Evolutionary conservation across 805 yeast species (phyloP).

Genomic region (Hanseniaspora guilliermondii): DNA sequence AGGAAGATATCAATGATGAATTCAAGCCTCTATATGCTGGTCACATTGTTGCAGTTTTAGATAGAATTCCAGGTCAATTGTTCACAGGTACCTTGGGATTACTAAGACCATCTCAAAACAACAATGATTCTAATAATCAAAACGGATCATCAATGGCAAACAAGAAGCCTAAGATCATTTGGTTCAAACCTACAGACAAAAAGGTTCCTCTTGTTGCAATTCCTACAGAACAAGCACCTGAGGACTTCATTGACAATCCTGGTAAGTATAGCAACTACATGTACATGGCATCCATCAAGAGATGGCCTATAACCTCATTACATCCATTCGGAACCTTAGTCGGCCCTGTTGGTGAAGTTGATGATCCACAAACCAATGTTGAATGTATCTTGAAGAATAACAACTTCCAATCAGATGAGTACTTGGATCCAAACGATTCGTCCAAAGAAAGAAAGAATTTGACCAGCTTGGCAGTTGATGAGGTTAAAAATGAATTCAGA

Average conservation of each 20-base stretch:
- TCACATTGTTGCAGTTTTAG: conserved; percentile 95
- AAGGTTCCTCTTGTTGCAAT: conserved; percentile 95
- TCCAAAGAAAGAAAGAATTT: conserved; percentile 21
- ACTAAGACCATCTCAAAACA: conserved; percentile 74
- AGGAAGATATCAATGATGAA: conserved; percentile 88
- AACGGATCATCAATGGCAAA: conserved; percentile 19
- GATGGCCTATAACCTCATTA: conserved; percentile 98
- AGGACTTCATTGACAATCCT: conserved; percentile 85
- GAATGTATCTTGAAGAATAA: conserved; percentile 82
- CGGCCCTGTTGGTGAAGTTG: conserved; percentile 71
- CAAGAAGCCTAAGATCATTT: conserved; percentile 84
- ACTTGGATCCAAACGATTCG: conserved; percentile 36
- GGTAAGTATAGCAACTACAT: conserved; percentile 67
- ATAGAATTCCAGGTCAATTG: conserved; percentile 91
- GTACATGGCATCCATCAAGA: conserved; percentile 88
- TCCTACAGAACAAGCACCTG: conserved; percentile 96
- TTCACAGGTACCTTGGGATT: conserved; percentile 90
- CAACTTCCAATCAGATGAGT: conserved; percentile 71
- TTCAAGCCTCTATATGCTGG: conserved; percentile 93
- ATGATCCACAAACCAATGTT: conserved; percentile 64
- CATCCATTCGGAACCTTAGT: conserved; percentile 95
- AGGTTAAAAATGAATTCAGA: conserved; percentile 30
- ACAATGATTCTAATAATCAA: conserved; percentile 17
- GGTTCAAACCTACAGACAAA: conserved; percentile 98
- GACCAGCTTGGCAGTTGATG: conserved; percentile 17